Base-by-base conservation (phyloP, 1,284 basidiomycete species). In the Melampsora americana region DNA sequence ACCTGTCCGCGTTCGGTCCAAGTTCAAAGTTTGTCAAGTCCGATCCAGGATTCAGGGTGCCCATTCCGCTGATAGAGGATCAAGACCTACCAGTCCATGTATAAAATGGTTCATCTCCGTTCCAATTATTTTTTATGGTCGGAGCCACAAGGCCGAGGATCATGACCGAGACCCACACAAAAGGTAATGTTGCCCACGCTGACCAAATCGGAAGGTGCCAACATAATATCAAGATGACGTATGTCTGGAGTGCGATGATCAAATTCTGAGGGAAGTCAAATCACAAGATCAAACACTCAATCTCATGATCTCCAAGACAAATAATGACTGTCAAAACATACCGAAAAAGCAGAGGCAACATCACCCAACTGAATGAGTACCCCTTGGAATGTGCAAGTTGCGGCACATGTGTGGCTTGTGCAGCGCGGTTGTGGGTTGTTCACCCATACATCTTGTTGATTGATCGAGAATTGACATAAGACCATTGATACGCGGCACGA, bases 241-340 rank as follows among this genome's bases (percentile, higher is more conserved):
- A 73, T 53, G 71, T 73, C 66, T 73, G 71, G 53, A 73, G 56
- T 18, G 71, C 71, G 30, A 73, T 73, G 46, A 73, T 66, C n/a
- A 73, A 30, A 53, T 73, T 73, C 71, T 73, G 60, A 11, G 18
- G 39, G 46, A 30, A 6, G 2, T 26, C 28, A 6, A 32, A 32
- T 20, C 5, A 61, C 3, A 61, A 26, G 5, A 5, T 7, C 4
- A 61, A 4, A 53, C 3, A 5, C 50, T 26, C 14, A 53, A 5
- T 53, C 3, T 53, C 23, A 35, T 9, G 35, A 35, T 35, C 35
- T 35, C 35, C 3, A 35, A 35, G 3, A 35, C 35, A 35, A 9
- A 20, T 53, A 53, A 3, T 53, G 4, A 53, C 23, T 53, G 23
- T 18, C 23, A n/a, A 62, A 56, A n/a, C 71, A 59, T n/a, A 73